Percentiles rank a stretch among this genome's conserved stretches.
Evolutionary conservation across 495 filamentous ascomycete genomes (phyloP).

Genomic region (Pyronema omphalodes): DNA sequence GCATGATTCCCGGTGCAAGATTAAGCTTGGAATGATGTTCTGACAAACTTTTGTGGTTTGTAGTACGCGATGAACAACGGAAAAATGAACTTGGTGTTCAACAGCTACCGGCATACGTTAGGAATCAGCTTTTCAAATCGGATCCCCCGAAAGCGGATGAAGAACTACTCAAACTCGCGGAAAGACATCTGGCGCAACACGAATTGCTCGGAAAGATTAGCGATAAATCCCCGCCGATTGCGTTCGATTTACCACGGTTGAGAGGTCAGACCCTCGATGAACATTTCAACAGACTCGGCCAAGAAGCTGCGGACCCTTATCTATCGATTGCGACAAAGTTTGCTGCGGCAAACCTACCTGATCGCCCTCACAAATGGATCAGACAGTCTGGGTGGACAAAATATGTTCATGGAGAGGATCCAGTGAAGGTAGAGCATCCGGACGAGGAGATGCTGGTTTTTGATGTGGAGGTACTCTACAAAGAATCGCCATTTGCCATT

Average conservation of each 20-base stretch:
- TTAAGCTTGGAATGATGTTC: background rate
- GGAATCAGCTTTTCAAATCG: constrained; percentile 63
- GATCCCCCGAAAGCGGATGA: constrained; percentile 30
- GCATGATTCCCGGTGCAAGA: too few species aligned
- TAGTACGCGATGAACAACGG: constrained; percentile 43
- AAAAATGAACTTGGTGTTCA: constrained; percentile 91
- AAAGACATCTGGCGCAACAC: constrained; percentile 69
- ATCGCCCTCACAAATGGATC: constrained; percentile 35
- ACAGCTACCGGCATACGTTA: constrained; percentile 66
- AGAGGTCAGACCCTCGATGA: constrained; percentile 74
- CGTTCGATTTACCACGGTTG: constrained; percentile 65
- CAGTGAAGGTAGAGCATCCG: constrained; percentile 43
- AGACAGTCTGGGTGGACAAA: constrained; percentile 72
- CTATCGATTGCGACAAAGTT: constrained; percentile 56
- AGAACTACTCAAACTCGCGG: constrained; percentile 58
- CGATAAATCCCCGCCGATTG: constrained; percentile 53
- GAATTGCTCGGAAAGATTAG: constrained; percentile 79
- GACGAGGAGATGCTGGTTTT: constrained; percentile 71
- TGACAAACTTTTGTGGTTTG: background rate
- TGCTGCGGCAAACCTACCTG: constrained; percentile 42
- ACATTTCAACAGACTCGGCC: constrained; percentile 81
- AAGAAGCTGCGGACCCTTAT: constrained; percentile 80
- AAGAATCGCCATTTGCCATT: constrained; percentile 71
- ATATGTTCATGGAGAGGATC: constrained; percentile 40
- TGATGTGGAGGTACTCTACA: constrained; percentile 95